Conservation (phyloP, 2,329 filamentous ascomycete species). For the Aspergillus sp. region DNA sequence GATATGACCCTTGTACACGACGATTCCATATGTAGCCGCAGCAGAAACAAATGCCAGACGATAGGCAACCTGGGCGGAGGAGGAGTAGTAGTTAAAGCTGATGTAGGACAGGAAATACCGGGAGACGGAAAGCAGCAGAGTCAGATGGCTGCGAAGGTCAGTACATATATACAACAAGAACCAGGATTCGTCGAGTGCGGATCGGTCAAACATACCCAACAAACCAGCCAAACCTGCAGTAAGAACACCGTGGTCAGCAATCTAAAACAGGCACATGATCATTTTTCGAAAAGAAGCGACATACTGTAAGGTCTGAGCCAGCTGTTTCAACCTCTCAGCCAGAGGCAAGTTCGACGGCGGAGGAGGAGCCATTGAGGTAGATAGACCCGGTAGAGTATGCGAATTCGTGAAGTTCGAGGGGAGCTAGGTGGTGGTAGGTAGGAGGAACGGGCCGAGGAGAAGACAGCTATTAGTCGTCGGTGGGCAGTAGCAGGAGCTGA, state of each 20-base stretch:
- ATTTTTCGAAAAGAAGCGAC: slow-evolving; percentile 47
- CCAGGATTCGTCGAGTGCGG: neutral
- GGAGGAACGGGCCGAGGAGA: too few species aligned
- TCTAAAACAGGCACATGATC: slow-evolving; percentile 5
- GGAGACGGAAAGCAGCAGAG: slow-evolving; percentile 70
- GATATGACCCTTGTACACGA: slow-evolving; percentile 95
- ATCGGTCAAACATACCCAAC: slow-evolving; percentile 56
- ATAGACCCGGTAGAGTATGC: too few species aligned
- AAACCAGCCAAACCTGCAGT: slow-evolving; percentile 59
- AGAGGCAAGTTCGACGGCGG: slow-evolving; percentile 62
- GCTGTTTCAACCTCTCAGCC: slow-evolving; percentile 62
- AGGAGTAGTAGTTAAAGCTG: slow-evolving; percentile 75
- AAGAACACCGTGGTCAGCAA: slow-evolving; percentile 27
- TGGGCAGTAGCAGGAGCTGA: too few species aligned
- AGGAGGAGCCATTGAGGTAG: slow-evolving; percentile 59
- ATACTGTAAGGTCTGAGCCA: slow-evolving; percentile 85
- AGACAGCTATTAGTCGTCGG: too few species aligned
- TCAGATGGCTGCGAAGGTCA: slow-evolving; percentile 60
- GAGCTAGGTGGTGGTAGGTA: too few species aligned
- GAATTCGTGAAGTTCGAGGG: too few species aligned
- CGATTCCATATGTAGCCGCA: slow-evolving; percentile 89
- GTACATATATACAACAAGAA: slow-evolving; percentile 6
- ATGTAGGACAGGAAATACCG: slow-evolving; percentile 82
- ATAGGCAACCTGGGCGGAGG: slow-evolving; percentile 75
- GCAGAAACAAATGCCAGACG: slow-evolving; percentile 84